Percentiles rank a stretch among this genome's conserved stretches.
Evolutionary conservation across 371 early-diverging fungal species (phyloP).

Genomic region (Conidiobolus incongruus): DNA sequence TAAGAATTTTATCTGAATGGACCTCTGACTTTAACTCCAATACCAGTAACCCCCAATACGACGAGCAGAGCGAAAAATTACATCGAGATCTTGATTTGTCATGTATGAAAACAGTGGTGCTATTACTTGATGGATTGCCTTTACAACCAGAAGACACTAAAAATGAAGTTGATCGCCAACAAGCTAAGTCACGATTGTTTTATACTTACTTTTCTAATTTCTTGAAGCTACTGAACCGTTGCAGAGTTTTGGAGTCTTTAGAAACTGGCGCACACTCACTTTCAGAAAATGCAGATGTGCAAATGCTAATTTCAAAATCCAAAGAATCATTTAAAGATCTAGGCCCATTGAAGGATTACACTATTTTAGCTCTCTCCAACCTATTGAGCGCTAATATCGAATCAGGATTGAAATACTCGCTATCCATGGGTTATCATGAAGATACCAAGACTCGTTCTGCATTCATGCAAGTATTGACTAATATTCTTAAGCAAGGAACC

Average conservation of each 20-base stretch:
- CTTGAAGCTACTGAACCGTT: constrained; percentile 61
- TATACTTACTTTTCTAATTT: constrained; percentile 77
- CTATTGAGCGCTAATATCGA: constrained; percentile 78
- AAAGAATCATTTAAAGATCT: constrained; percentile 35
- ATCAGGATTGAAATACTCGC: constrained; percentile 66
- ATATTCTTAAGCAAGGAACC: constrained; percentile 67
- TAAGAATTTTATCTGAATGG: constrained; percentile 71
- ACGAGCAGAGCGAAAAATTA: constrained; percentile 26
- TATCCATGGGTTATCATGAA: constrained; percentile 82
- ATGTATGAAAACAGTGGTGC: constrained; percentile 61
- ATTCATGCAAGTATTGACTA: constrained; percentile 81
- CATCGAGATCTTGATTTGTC: constrained; percentile 60
- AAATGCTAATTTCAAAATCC: constrained; percentile 16
- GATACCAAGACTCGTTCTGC: constrained; percentile 67
- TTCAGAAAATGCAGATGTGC: constrained; percentile 13
- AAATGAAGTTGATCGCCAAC: constrained; percentile 32
- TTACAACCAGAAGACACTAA: constrained; percentile 50
- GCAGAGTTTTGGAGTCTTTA: constrained; percentile 33
- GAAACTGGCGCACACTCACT: constrained; percentile 9
- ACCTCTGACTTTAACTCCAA: constrained; percentile 44
- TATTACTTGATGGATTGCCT: constrained; percentile 55
- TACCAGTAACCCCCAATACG: constrained; percentile 9
- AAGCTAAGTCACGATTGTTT: constrained; percentile 54
- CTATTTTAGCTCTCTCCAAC: constrained; percentile 72
- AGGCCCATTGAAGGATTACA: constrained; percentile 50